phyloP scores from a whole-genome alignment of 1,284 basidiomycete species.

The Xerocomus amazonicus region DNA sequence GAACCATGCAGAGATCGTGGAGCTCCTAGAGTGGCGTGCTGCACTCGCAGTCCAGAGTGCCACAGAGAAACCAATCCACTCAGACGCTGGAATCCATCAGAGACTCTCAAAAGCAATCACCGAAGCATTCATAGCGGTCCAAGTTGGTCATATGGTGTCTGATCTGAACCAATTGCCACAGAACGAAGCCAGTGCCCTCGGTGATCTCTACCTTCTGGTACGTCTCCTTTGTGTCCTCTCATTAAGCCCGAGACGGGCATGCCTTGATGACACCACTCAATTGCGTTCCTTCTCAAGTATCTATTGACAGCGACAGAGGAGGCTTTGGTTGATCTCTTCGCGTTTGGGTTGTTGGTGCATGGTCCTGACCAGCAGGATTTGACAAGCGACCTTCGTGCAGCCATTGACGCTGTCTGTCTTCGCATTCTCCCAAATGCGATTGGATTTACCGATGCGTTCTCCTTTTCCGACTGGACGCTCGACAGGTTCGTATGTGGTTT shows the following conservation, averaged over 20 bases:
- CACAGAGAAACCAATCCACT: constrained; percentile 33
- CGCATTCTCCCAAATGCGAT: constrained; percentile 65
- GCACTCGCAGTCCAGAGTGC: constrained; percentile 53
- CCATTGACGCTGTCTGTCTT: constrained; percentile 49
- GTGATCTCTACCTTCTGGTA: constrained; percentile 50
- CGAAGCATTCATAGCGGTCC: constrained; percentile 62
- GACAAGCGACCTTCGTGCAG: constrained; percentile 49
- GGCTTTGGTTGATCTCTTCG: constrained; percentile 55
- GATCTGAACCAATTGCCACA: constrained; percentile 28
- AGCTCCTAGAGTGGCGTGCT: constrained; percentile 60
- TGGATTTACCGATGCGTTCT: constrained; percentile 71
- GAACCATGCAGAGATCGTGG: constrained; percentile 33
- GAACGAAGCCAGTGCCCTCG: constrained; percentile 37
- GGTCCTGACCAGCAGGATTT: constrained; percentile 36
- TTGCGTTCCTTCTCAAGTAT: constrained; percentile 40
- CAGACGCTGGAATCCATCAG: constrained; percentile 53
- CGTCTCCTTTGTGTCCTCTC: constrained; percentile 19
- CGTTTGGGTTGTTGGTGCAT: constrained; percentile 44
- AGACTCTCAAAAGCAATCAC: constrained; percentile 60
- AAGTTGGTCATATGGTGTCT: constrained; percentile 49
- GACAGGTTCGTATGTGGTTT: constrained; percentile 47
- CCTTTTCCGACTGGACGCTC: constrained; percentile 75
- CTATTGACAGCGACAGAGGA: constrained; percentile 57
- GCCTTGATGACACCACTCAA: neutral
- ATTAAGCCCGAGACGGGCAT: neutral